Evolutionary conservation across 2,329 filamentous ascomycete genomes (phyloP), one percentile per base, ranked within the genome.

Genomic region (Aschersonia sp.): DNA sequence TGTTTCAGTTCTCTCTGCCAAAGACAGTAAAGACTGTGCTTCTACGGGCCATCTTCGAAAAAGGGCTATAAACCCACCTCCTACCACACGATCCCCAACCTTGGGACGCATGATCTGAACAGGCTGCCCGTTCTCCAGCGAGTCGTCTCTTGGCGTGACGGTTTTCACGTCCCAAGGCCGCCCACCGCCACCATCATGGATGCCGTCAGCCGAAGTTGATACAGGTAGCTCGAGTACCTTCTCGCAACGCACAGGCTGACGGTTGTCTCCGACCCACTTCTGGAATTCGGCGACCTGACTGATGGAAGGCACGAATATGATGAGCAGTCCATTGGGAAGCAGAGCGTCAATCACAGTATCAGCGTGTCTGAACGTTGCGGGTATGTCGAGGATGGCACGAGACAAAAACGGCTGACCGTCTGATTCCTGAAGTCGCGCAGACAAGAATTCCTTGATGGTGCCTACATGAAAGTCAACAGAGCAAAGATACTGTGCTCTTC

Each of bases 391-490:
- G 51, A 90, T 75, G 0, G 79, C 81, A 57, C 85, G 79, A 4
- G 79, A 73, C 46, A 90, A 68, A 57, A 88, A 89, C 0, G 81
- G 72, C n/a, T 71, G 58, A 1, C 62, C 57, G 5, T 51, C 53
- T 1, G 68, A 69, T 30, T 58, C 56, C 4, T 58, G 58, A 4
- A 75, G 62, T 47, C 83, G 75, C 7, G 63, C 58, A 1, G 68
- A 63, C 35, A 87, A 67, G 73, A 83, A 88, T 4, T 73, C 68
- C 35, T 75, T 71, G 5, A 87, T 76, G 33, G 76, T 73, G 39
- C 79, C 79, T 45, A 83, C 71, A 60, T 90, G 80, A 58, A 90
- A 90, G 58, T 88, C 80, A 46, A 89, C 69, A 53, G 85, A 76
- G 30, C 72, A 68, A 30, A 75, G 71, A 62, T 92, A 92, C 47